Conservation (phyloP, 2,329 filamentous ascomycete species). For the Xylaria sp. region DNA sequence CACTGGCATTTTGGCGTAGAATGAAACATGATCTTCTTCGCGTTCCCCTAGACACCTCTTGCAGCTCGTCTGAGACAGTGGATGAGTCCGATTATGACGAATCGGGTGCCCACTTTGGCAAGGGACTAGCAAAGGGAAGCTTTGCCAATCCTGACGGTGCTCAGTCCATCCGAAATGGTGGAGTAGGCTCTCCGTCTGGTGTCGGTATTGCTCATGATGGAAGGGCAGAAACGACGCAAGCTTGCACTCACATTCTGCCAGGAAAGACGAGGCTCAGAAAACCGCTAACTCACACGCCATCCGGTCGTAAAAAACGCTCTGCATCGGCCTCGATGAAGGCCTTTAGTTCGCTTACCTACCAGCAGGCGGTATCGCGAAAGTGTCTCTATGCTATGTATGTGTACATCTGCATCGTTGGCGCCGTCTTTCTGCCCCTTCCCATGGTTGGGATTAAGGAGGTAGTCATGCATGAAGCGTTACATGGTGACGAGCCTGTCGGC, state of each 20-base stretch:
- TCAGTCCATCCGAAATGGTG: slow-evolving; percentile 6
- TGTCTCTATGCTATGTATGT: slow-evolving; percentile 79
- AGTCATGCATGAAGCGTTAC: slow-evolving; percentile 61
- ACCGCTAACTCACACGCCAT: slow-evolving; percentile 50
- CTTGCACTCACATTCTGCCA: slow-evolving; percentile 50
- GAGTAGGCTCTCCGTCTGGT: slow-evolving; percentile 2
- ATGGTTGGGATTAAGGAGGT: slow-evolving; percentile 62
- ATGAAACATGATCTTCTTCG: slow-evolving; percentile 39
- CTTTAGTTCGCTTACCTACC: slow-evolving; percentile 73
- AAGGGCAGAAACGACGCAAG: slow-evolving; percentile 14
- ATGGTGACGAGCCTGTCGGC: slow-evolving; percentile 73
- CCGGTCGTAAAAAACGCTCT: slow-evolving; percentile 60
- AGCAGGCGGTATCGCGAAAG: slow-evolving; percentile 70
- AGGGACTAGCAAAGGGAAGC: slow-evolving; percentile 19
- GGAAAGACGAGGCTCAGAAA: slow-evolving; percentile 35
- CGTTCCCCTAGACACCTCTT: slow-evolving; percentile 30
- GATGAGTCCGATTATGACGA: slow-evolving; percentile 30
- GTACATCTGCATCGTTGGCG: slow-evolving; percentile 60
- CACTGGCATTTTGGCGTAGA: slow-evolving; percentile 43
- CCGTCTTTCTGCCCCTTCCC: slow-evolving; percentile 53
- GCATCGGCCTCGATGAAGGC: slow-evolving; percentile 61
- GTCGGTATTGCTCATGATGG: slow-evolving; percentile 12
- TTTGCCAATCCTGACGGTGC: slow-evolving; percentile 18
- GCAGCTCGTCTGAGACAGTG: slow-evolving; percentile 31
- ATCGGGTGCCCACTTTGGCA: slow-evolving; percentile 7